Conservation (phyloP, 2,329 filamentous ascomycete genomes). For the Aspergillus thermomutatus region DNA sequence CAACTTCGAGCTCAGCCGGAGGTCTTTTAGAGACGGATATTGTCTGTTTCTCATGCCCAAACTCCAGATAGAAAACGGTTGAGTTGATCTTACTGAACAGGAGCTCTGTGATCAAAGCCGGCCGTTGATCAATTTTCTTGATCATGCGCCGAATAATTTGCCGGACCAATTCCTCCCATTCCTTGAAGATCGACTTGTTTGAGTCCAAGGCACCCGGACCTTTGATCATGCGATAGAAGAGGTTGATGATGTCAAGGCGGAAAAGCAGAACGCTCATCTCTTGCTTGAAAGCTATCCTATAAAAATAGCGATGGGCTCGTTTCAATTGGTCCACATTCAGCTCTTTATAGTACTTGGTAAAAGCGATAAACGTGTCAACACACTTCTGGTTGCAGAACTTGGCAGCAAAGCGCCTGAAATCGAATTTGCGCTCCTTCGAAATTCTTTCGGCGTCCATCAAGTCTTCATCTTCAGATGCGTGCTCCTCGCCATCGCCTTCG, state of each 20-base stretch:
- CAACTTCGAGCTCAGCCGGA: slow-evolving; percentile 80
- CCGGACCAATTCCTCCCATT: slow-evolving; percentile 86
- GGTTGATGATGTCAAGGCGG: slow-evolving; percentile 81
- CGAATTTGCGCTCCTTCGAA: slow-evolving; percentile 83
- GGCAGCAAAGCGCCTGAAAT: slow-evolving; percentile 78
- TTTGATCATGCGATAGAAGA: slow-evolving; percentile 89
- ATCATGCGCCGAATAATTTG: slow-evolving; percentile 79
- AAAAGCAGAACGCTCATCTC: slow-evolving; percentile 86
- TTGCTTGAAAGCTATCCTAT: slow-evolving; percentile 91
- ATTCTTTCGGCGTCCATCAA: slow-evolving; percentile 66
- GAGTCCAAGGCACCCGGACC: slow-evolving; percentile 74
- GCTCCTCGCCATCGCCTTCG: slow-evolving; percentile 51
- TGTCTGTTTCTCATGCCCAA: slow-evolving; percentile 80
- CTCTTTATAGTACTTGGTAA: slow-evolving; percentile 77
- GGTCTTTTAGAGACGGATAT: slow-evolving; percentile 62
- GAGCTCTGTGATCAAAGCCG: slow-evolving; percentile 84
- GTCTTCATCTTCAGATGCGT: slow-evolving; percentile 69
- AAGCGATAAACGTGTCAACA: slow-evolving; percentile 82
- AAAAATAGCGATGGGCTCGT: slow-evolving; percentile 88
- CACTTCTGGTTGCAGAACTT: slow-evolving; percentile 82
- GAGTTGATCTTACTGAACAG: slow-evolving; percentile 87
- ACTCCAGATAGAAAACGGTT: slow-evolving; percentile 83
- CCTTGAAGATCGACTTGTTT: slow-evolving; percentile 65
- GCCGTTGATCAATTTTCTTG: slow-evolving; percentile 80
- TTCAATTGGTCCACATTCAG: slow-evolving; percentile 78